A percentile compares a stretch with the other conserved stretches of the same genome.
phyloP scores from a whole-genome alignment of 2,329 filamentous ascomycete genomes.

The Ilyonectria destructans region DNA sequence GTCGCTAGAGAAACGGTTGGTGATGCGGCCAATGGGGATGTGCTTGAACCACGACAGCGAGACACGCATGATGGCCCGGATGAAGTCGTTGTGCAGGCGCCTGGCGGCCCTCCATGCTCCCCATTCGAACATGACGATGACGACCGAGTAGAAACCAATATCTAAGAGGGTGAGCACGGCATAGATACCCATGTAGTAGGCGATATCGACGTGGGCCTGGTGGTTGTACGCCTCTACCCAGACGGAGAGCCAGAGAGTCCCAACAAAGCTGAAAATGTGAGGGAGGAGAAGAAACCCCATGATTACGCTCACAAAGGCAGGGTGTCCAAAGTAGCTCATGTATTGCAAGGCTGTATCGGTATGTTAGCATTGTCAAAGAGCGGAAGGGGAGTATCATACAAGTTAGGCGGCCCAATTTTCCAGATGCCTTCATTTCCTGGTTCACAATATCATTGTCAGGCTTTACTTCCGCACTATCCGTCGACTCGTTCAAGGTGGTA shows the following conservation, averaged over 20 bases:
- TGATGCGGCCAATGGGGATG: conserved; percentile 67
- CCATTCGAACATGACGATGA: conserved; percentile 66
- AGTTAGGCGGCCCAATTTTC: conserved; percentile 61
- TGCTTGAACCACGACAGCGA: conserved; percentile 72
- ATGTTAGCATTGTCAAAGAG: conserved; percentile 30
- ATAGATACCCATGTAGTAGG: conserved; percentile 70
- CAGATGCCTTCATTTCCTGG: conserved; percentile 65
- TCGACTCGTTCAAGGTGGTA: conserved; percentile 50
- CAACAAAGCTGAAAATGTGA: conserved; percentile 60
- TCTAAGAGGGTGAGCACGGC: conserved; percentile 63
- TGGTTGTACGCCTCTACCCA: conserved; percentile 69
- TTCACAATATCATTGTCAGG: conserved; percentile 61
- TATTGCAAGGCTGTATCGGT: conserved; percentile 63
- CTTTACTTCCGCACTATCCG: conserved; percentile 57
- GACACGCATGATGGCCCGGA: conserved; percentile 67
- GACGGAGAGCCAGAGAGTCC: conserved; percentile 66
- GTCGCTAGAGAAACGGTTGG: conserved; percentile 72
- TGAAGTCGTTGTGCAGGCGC: conserved; percentile 67
- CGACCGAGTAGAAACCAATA: conserved; percentile 59
- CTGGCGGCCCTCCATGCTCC: conserved; percentile 72
- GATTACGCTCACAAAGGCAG: conserved; percentile 59
- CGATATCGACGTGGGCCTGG: conserved; percentile 61
- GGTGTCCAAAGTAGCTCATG: conserved; percentile 67
- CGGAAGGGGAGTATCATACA: conserved; percentile 53
- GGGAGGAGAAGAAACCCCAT: conserved; percentile 59